A percentile compares a stretch with the other conserved stretches of the same genome.
phyloP scores from a whole-genome alignment of 495 filamentous ascomycete species.

The Penicillium cinerascens region DNA sequence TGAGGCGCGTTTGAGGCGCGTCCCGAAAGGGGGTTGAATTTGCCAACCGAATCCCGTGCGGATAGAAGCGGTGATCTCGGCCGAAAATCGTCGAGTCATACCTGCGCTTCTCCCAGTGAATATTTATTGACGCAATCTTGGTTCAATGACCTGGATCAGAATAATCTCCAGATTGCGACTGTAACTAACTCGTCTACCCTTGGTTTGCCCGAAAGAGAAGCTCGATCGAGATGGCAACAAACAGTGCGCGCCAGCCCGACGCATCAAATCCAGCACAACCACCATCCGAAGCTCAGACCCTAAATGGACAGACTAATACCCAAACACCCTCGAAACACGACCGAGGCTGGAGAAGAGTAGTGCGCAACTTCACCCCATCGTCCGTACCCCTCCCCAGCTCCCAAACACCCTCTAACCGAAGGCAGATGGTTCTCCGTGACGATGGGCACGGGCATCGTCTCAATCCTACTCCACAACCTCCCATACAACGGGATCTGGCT shows the following conservation, averaged over 20 bases:
- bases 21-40: too few relatives aligned
- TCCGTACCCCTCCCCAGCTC: constrained; percentile 9
- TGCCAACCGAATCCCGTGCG: too few relatives aligned
- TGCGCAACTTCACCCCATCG: constrained; percentile 50
- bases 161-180: too few relatives aligned
- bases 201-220: too few relatives aligned
- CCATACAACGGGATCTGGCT: constrained; percentile 55
- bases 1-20: too few relatives aligned
- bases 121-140: too few relatives aligned
- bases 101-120: not conserved
- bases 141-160: too few relatives aligned
- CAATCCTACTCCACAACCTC: constrained; percentile 55
- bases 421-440: constrained; percentile 51
- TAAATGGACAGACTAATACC: not conserved
- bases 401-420: not conserved
- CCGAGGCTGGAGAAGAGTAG: constrained; percentile 42
- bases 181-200: too few relatives aligned
- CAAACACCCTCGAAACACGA: constrained; percentile 26
- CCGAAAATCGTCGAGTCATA: constrained; percentile 9
- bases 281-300: not conserved
- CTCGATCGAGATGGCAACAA: not conserved
- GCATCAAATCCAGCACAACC: not conserved
- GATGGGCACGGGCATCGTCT: constrained; percentile 66
- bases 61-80: constrained; percentile 6
- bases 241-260: not conserved